A percentile compares a stretch with the other conserved stretches of the same genome.
Evolutionary conservation across 139 green algal genomes (phyloP).

Genomic region (Chlorella vulgaris): DNA sequence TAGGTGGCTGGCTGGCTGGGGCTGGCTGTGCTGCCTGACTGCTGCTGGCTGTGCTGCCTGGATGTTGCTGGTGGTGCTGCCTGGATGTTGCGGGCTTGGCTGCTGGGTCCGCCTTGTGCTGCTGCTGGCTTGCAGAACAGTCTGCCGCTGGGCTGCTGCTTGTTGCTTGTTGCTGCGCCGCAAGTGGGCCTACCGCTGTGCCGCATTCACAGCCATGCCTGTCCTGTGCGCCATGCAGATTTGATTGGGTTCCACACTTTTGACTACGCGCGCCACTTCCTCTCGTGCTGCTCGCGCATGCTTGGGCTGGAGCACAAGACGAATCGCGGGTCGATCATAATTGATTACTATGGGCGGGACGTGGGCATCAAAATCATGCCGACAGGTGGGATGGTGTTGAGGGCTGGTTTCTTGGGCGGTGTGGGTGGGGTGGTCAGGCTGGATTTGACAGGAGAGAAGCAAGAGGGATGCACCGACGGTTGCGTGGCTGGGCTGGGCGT

Average conservation of each 20-base stretch:
- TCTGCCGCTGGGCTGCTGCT: no score
- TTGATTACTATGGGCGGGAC: constrained; percentile 96
- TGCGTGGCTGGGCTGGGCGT: not conserved
- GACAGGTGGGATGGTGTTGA: constrained; percentile 72
- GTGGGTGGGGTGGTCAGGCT: not conserved
- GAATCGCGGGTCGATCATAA: constrained; percentile 82
- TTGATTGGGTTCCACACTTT: constrained; percentile 96
- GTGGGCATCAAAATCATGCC: constrained; percentile 99
- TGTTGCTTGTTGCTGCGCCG: no score
- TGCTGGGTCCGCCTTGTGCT: not conserved
- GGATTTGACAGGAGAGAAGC: no score
- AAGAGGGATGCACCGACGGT: no score
- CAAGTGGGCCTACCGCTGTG: no score
- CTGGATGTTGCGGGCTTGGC: no score
- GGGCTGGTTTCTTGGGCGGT: no score
- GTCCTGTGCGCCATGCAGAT: not conserved
- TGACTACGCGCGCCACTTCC: constrained; percentile 98
- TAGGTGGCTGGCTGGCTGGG: constrained; percentile 50
- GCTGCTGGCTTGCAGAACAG: no score
- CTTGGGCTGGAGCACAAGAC: constrained; percentile 96
- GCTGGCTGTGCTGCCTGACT: not conserved
- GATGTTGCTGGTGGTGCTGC: no score
- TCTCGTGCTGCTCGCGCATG: constrained; percentile 95
- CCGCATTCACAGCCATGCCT: no score
- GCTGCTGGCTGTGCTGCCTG: no score